These are phyloP conservation scores for Corylus americana DNA, from an alignment of 306 rosid genomes.

Conservation along the genomic window DNA sequence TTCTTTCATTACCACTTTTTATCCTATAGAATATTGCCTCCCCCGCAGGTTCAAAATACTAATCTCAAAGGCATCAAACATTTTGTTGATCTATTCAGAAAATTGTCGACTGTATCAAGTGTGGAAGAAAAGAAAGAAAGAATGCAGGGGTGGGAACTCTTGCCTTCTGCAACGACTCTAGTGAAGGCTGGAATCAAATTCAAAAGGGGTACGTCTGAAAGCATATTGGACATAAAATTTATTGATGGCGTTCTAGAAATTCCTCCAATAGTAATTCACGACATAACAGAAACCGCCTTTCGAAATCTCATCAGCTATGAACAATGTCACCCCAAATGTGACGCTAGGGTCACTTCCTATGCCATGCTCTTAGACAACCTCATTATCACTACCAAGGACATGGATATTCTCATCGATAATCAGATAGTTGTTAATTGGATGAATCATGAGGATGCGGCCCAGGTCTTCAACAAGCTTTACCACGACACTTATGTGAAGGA, in stretches of 20 bases:
- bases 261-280: slow-evolving; percentile 21
- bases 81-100: slow-evolving; percentile 15
- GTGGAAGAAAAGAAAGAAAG: neutral
- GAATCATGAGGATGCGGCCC: neutral
- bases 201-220: neutral
- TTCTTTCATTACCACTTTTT: neutral
- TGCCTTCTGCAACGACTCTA: slow-evolving; percentile 9
- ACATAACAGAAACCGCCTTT: slow-evolving; percentile 14
- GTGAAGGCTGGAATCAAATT: slow-evolving; percentile 11
- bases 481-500: neutral
- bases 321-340: slow-evolving; percentile 19
- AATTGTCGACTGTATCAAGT: neutral
- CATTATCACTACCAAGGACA: neutral
- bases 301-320: slow-evolving; percentile 15
- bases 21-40: neutral
- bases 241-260: neutral
- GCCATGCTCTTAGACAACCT: slow-evolving; percentile 23
- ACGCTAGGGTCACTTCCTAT: slow-evolving; percentile 17
- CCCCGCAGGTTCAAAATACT: no score
- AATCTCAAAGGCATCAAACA: neutral
- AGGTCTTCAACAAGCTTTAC: slow-evolving; percentile 15
- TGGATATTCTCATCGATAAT: slow-evolving; percentile 2
- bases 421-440: neutral
- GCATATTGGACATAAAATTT: neutral
- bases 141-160: neutral